Percentiles rank a stretch among this genome's conserved stretches.
Conservation (phyloP, 768 basidiomycete genomes). For the Boletus sp. region DNA sequence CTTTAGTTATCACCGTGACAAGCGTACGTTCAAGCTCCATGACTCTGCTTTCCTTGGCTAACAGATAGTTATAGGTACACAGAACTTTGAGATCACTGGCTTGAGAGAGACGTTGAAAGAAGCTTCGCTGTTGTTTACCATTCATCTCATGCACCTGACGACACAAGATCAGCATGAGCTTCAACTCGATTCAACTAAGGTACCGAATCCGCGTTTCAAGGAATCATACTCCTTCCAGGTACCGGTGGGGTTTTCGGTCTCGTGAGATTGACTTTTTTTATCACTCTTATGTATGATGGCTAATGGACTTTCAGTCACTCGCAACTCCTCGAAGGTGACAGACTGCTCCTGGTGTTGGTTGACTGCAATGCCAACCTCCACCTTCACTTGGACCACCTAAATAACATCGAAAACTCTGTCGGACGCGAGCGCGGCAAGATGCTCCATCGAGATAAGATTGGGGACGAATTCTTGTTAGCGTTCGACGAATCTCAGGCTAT, state of each 20-base stretch:
- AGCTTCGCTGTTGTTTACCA: conserved; percentile 23
- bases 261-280: conserved; percentile 10
- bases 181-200: conserved; percentile 21
- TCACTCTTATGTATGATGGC: neutral
- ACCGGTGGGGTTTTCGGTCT: conserved; percentile 23
- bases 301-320: conserved; percentile 25
- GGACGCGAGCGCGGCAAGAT: conserved; percentile 29
- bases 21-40: neutral
- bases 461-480: conserved; percentile 43
- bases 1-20: neutral
- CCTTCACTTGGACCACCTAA: conserved; percentile 39
- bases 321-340: conserved; percentile 43
- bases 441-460: conserved; percentile 47
- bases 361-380: conserved; percentile 32
- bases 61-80: conserved; percentile 10
- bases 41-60: neutral
- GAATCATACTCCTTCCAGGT: conserved; percentile 26
- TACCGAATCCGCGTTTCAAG: conserved; percentile 27
- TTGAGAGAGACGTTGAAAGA: conserved; percentile 17
- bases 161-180: conserved; percentile 31
- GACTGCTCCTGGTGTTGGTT: conserved; percentile 40
- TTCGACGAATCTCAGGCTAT: conserved; percentile 53
- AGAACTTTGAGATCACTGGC: conserved; percentile 20
- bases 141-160: conserved; percentile 30
- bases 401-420: conserved; percentile 36